Conservation (phyloP, 1,284 basidiomycete species). For the Kwoniella shivajii region DNA sequence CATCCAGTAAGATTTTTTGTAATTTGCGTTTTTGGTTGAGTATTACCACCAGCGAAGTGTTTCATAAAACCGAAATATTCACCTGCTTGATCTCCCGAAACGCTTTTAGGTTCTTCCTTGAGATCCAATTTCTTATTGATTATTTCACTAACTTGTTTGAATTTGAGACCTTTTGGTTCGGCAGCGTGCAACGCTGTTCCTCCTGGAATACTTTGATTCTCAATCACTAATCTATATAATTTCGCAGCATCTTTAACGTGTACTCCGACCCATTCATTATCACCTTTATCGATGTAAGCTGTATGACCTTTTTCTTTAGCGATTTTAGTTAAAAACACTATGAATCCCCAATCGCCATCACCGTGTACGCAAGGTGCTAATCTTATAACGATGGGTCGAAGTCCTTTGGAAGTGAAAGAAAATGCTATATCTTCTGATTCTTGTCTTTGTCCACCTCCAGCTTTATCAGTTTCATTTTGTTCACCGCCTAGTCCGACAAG, state of each 20-base stretch:
- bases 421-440: constrained; percentile 13
- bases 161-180: constrained; percentile 12
- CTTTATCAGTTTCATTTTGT: background rate
- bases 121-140: constrained; percentile 25
- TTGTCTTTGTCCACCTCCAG: background rate
- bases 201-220: constrained; percentile 15
- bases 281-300: constrained; percentile 24
- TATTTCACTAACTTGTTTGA: constrained; percentile 22
- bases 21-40: background rate
- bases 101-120: constrained; percentile 5
- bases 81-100: constrained; percentile 17
- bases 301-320: constrained; percentile 21
- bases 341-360: constrained; percentile 21
- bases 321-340: constrained; percentile 10
- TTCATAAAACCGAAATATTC: constrained; percentile 21
- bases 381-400: constrained; percentile 24
- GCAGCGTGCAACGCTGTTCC: constrained; percentile 26
- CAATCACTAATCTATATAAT: constrained; percentile 31
- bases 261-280: constrained; percentile 22
- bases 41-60: background rate
- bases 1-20: constrained; percentile 11
- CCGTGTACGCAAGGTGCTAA: constrained; percentile 35
- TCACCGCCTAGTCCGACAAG: background rate
- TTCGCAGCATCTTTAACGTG: constrained; percentile 33
- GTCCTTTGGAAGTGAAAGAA: constrained; percentile 13